A percentile compares a stretch with the other conserved stretches of the same genome.
Evolutionary conservation across 1,284 basidiomycete species (phyloP).

Genomic region (Ceratobasidium sp.): DNA sequence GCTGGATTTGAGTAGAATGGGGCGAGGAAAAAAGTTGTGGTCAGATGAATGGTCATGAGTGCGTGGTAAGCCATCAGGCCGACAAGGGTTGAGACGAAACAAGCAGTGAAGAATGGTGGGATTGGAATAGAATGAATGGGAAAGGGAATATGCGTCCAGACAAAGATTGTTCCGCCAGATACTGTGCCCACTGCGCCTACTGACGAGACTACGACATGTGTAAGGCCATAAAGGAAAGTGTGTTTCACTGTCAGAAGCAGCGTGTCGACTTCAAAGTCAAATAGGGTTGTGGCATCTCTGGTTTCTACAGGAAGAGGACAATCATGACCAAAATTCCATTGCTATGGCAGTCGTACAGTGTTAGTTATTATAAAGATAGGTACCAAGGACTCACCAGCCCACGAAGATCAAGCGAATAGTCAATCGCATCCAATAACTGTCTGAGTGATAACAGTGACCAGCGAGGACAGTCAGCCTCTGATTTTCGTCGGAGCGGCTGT

Average conservation of each 20-base stretch:
- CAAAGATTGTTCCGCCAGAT: conserved; percentile 15
- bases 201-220: conserved; percentile 2
- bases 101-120: conserved; percentile 11
- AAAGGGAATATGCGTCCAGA: conserved; percentile 14
- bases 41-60: conserved; percentile 7
- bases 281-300: conserved; percentile 7
- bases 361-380: not conserved
- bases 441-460: conserved; percentile 4
- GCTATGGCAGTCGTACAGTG: not conserved
- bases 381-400: conserved; percentile 1
- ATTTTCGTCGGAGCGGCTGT: conserved; percentile 17
- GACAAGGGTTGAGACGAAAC: not conserved
- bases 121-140: not conserved
- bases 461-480: conserved; percentile 2
- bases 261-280: conserved; percentile 20
- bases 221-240: not conserved
- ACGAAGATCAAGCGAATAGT: conserved; percentile 26
- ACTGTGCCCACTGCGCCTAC: conserved; percentile 9
- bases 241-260: conserved; percentile 4
- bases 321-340: conserved; percentile 25
- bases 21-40: conserved; percentile 9
- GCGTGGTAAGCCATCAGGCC: conserved; percentile 9
- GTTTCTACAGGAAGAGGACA: conserved; percentile 21
- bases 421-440: conserved; percentile 23
- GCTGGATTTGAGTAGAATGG: conserved; percentile 26